These are phyloP conservation scores for Kwoniella pini DNA, from an alignment of 768 basidiomycete genomes.

Conservation along the genomic window DNA sequence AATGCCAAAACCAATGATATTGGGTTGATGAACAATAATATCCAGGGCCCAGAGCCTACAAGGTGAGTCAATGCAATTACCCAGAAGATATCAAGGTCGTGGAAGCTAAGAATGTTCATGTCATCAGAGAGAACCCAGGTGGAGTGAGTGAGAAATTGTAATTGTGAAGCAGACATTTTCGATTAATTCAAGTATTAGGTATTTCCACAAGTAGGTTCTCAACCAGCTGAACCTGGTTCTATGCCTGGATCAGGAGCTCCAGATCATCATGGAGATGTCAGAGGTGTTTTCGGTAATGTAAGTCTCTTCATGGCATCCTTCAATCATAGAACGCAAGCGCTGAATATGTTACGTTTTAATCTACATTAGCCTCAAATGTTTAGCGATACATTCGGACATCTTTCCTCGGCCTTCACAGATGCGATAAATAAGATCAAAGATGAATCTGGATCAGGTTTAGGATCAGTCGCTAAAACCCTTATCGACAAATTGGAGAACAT, in stretches of 20 bases:
- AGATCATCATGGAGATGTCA: conserved; percentile 41
- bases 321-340: conserved; percentile 42
- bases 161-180: no score
- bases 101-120: not conserved
- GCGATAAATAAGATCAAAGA: conserved; percentile 50
- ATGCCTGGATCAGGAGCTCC: conserved; percentile 49
- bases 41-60: conserved; percentile 45
- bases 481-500: conserved; percentile 43
- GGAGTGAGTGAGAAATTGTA: conserved; percentile 40
- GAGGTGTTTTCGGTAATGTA: conserved; percentile 52
- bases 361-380: conserved; percentile 42
- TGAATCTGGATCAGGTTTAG: conserved; percentile 41
- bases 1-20: conserved; percentile 45
- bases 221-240: conserved; percentile 34
- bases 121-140: conserved; percentile 49
- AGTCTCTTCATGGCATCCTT: conserved; percentile 29
- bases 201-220: conserved; percentile 32
- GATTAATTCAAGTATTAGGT: conserved; percentile 20
- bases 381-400: conserved; percentile 43
- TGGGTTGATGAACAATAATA: conserved; percentile 34
- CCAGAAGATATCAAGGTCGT: conserved; percentile 3
- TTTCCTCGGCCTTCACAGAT: conserved; percentile 46
- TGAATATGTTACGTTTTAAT: not conserved
- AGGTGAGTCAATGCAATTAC: conserved; percentile 17
- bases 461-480: conserved; percentile 43